phyloP scores from a whole-genome alignment of 108 stramenopile species.

The Fistulifera solaris region DNA sequence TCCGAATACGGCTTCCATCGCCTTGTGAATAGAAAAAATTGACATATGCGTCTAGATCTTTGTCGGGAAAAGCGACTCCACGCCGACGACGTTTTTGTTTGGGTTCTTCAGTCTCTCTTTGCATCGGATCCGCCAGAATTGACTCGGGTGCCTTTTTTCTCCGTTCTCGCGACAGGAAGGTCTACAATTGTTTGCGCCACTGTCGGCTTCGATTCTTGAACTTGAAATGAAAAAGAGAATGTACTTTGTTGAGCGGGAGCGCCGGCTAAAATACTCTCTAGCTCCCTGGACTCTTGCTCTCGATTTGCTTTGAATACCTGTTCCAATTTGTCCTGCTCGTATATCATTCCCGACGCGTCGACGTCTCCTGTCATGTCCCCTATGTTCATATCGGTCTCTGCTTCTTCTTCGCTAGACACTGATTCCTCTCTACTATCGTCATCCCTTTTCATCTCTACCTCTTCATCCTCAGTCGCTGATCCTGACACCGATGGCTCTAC shows the following conservation, averaged over 20 bases:
- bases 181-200: neutral
- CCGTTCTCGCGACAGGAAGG: neutral
- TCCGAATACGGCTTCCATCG: constrained; percentile 42
- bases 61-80: constrained; percentile 32
- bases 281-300: constrained; percentile 6
- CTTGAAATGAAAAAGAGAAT: constrained; percentile 52
- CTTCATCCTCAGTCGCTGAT: constrained; percentile 20
- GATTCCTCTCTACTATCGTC: constrained; percentile 8
- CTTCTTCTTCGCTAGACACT: constrained; percentile 9
- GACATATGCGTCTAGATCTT: constrained; percentile 36
- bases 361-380: neutral
- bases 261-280: neutral
- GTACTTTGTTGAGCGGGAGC: neutral
- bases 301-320: constrained; percentile 63
- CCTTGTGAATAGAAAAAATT: constrained; percentile 48
- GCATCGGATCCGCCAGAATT: neutral
- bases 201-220: constrained; percentile 3
- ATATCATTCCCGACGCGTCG: constrained; percentile 18
- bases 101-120: constrained; percentile 7
- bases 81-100: constrained; percentile 9
- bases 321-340: constrained; percentile 67
- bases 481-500: neutral
- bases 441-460: constrained; percentile 7
- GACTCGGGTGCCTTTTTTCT: constrained; percentile 1
- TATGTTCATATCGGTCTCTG: constrained; percentile 3